These are phyloP conservation scores for Solanum etuberosum DNA, from an alignment of 257 asterid genomes.

Conservation along the genomic window DNA sequence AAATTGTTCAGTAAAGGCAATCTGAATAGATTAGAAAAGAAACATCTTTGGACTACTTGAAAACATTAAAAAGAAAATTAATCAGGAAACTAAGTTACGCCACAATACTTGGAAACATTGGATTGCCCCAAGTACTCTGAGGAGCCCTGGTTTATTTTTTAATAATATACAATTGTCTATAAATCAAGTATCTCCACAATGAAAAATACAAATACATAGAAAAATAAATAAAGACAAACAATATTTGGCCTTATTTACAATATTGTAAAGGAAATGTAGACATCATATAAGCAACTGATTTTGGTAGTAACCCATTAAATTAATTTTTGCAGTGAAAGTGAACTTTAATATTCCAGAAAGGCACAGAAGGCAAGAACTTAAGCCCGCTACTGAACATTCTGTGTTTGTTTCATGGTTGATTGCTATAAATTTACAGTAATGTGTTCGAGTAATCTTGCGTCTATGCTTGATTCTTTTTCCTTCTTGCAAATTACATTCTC, in stretches of 20 bases:
- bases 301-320: background rate
- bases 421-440: fast-evolving
- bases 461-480: background rate
- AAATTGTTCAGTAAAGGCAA: background rate
- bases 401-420: fast-evolving
- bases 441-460: background rate
- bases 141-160: too few species aligned
- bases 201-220: too few species aligned
- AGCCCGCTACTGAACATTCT: background rate
- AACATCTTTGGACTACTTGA: background rate
- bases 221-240: background rate
- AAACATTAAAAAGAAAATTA: background rate
- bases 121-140: too few species aligned
- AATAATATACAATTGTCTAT: too few species aligned
- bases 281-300: background rate
- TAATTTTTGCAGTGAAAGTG: background rate
- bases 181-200: too few species aligned
- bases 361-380: background rate
- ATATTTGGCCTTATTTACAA: background rate
- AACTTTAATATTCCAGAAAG: background rate
- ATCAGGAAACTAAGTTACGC: background rate
- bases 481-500: background rate
- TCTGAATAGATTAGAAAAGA: background rate
- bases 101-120: too few species aligned
- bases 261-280: background rate